Base-by-base conservation (phyloP, 306 rosid species). In the Prunus mira region DNA sequence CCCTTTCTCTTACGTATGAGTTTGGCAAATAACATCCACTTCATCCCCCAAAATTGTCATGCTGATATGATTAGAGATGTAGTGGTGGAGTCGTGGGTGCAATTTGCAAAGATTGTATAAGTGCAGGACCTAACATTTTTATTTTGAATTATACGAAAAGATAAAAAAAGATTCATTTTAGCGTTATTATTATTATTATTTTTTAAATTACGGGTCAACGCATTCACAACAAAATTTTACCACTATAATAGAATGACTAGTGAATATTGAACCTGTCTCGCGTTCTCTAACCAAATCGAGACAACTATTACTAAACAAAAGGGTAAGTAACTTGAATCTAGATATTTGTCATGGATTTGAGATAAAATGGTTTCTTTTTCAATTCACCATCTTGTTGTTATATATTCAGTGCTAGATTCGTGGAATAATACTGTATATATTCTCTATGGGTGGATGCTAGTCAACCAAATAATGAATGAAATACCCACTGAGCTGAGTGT, bases 1-100 rank as follows among this genome's bases (percentile, higher is more conserved):
- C 81, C 89, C 79, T 56, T n/a, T 43, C 25, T 58, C 51, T 81
- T 72, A 72, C 83, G 78, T 81, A 81, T 74, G 82, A 71, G 55
- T 72, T 25, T 78, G 30, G 60, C 32, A 84, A 56, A 81, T 25
- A 15, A 17, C 66, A 76, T 25, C 57, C 62, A 73, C 69, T 61
- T 46, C 72, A 43, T 58, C 76, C 75, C 84, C 66, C 58, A 69
- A 83, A 83, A 32, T 56, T 67, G 68, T 82, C 86, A 74, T 77
- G 76, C 78, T 76, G 79, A 62, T 57, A 73, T 85, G 84, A 80
- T 86, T 82, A 76, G 78, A 60, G 76, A 65, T 70, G 28, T 49
- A 72, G 79, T 85, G 82, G 25, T 22, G 22, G 22, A 22, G 22
- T 22, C 0, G 83, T 73, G 47, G 73, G 74, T 61, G 80, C 81